These are phyloP conservation scores for Podospora tetraspora DNA, from an alignment of 495 filamentous ascomycete genomes.

Conservation along the genomic window DNA sequence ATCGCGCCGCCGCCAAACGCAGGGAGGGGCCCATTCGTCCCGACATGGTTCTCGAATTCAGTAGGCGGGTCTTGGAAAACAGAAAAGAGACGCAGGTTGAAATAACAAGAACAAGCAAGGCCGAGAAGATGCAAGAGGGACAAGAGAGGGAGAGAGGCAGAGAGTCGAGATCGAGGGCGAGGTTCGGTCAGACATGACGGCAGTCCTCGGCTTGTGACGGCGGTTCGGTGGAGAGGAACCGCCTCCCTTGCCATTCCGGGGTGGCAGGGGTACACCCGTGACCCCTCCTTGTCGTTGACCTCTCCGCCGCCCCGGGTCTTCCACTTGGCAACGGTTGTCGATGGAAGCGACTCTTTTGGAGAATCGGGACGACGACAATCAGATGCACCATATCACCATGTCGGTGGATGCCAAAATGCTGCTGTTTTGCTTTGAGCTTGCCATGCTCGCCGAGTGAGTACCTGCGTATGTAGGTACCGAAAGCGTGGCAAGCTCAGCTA, in stretches of 20 bases:
- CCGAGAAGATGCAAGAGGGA: neutral
- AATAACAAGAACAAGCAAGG: neutral
- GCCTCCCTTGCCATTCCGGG: neutral
- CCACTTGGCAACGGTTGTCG: neutral
- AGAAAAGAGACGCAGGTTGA: slow-evolving; percentile 1
- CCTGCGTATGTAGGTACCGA: neutral
- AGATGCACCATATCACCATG: neutral
- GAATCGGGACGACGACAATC: neutral
- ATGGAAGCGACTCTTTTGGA: neutral
- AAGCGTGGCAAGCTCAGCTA: neutral
- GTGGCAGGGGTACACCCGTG: neutral
- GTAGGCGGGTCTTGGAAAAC: neutral
- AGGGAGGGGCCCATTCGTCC: slow-evolving; percentile 18
- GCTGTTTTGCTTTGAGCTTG: neutral
- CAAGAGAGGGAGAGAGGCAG: slow-evolving; percentile 4
- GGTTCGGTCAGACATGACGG: slow-evolving; percentile 20
- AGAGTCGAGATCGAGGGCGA: slow-evolving; percentile 12
- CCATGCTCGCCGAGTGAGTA: neutral
- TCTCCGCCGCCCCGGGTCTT: neutral
- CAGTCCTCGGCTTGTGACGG: slow-evolving; percentile 37
- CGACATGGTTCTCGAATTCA: slow-evolving; percentile 12
- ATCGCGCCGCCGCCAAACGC: slow-evolving; percentile 19
- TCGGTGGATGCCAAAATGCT: neutral
- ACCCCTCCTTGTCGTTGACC: neutral
- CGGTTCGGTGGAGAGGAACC: slow-evolving; percentile 14